Evolutionary conservation across 148 eudicot species (phyloP).

Genomic region (Bassia scoparia): DNA sequence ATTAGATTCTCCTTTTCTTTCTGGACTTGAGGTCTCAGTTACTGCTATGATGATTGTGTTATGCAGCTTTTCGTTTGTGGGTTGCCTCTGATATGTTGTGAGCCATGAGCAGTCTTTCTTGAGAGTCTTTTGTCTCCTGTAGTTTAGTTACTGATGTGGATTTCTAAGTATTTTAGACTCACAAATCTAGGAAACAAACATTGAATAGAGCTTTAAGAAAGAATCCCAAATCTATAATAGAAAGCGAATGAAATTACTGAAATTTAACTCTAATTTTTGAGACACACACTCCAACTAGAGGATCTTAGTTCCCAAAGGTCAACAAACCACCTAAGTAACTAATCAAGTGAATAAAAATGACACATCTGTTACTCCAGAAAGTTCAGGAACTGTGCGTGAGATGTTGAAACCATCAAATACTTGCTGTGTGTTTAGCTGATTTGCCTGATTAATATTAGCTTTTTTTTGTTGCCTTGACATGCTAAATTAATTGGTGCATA

Average conservation of each 20-base stretch:
- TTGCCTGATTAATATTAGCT: neutral
- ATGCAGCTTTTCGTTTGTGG: neutral
- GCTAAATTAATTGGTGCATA: neutral
- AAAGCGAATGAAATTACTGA: too few species aligned
- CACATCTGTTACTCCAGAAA: neutral
- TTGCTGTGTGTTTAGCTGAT: slow-evolving; percentile 4
- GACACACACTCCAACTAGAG: too few species aligned
- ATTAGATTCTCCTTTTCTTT: neutral
- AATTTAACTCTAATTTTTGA: too few species aligned
- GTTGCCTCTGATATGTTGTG: neutral
- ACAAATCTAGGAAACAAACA: too few species aligned
- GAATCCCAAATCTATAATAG: too few species aligned
- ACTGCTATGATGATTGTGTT: neutral
- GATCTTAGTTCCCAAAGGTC: too few species aligned
- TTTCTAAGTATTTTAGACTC: too few species aligned
- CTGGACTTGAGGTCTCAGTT: neutral
- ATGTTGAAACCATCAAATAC: neutral
- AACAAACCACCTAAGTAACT: too few species aligned
- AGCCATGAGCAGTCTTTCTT: neutral
- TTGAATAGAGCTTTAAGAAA: too few species aligned
- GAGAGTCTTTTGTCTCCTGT: slow-evolving; percentile 2
- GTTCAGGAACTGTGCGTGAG: neutral
- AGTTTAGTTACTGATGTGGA: too few species aligned
- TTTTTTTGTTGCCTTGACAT: neutral
- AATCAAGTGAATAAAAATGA: too few species aligned